Evolutionary conservation across 352 stramenopile species (phyloP), one percentile per base, ranked within the genome.

Genomic region (Phytophthora macrochlamydospora): DNA sequence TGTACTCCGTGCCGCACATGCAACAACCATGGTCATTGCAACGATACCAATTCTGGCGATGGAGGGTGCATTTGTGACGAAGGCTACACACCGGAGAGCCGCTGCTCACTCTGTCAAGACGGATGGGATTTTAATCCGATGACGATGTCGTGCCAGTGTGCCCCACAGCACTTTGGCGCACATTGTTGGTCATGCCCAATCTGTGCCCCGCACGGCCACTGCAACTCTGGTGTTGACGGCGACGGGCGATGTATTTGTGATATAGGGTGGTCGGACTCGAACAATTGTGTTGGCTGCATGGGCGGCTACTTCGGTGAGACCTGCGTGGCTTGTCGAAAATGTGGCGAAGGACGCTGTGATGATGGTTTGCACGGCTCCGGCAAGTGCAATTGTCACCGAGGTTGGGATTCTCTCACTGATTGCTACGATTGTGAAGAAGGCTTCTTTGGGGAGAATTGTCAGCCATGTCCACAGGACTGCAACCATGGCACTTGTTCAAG

Each of bases 221-320:
- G 87, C 64, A 94, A 94, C 58, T 89, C 82, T 5, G 87, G 87
- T 4, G 83, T 85, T 18, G 85, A 95, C 46, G 87, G 89, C 43
- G 86, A 95, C 30, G 89, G 89, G 1, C 78, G 84, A 2, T 97
- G 89, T 51, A 93, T 94, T 33, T 97, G 89, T 60, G 83, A 94
- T 33, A 62, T 88, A 28, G 89, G 88, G 8, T 97, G 87, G 86
- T 93, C 87, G 11, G 81, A 93, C 56, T 97, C 88, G 11, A 94
- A 93, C 71, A 94, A 94, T 51, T 97, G 89, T 56, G 89, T 95
- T 43, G 86, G 87, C 7, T 97, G 89, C 56, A 94, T 94, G 85
- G 75, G 70, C 37, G 83, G 87, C 13, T 97, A 95, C 59, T 97
- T 80, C 55, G 75, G 89, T 7, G 73, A 88, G 49, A 86, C 77